Base-by-base conservation (phyloP, 176 grass and related monocot species). In the Oryza meyeriana region DNA sequence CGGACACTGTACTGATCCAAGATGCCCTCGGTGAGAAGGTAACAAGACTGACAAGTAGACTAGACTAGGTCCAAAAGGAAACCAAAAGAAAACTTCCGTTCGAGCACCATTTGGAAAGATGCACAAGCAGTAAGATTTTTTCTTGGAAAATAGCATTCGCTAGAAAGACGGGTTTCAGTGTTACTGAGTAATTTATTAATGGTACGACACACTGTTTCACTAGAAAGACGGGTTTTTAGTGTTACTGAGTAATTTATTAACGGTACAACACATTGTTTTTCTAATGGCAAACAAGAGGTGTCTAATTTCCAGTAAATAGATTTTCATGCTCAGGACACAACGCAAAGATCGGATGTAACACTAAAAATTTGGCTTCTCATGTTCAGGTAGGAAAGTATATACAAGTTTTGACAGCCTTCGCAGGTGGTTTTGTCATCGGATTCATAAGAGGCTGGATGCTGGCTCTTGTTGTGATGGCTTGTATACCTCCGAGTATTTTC, bases 361-460 rank as follows among this genome's bases (percentile, higher is more conserved):
- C 42, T 73, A 57, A 48, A 57, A 66, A 41, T 3, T 4, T 76
- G 10, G 27, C 31, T 59, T 44, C 10, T 71, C 65, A 85, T 64
- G 57, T 71, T 47, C 71, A 96, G 93, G 90, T 86, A 80, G 93
- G 93, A 29, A 96, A 96, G 76, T 87, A 86, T 45, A 75, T 92
- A 74, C 82, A 96, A 22, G 72, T 96, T 64, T 73, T 86, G 50
- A 76, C 88, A 41, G 76, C 90, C 6, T 96, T 96, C 48, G 4
- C 87, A 22, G 88, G 94, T 31, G 94, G 94, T 25, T 96, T 96
- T 76, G 45, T 93, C 29, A 82, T 96, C 32, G 94, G 85, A 81
- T 96, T 93, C 42, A 17, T 87, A 61, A 90, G 74, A 78, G 94
- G 94, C 27, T 96, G 94, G 90, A 85, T 82, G 75, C 77, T 96